Evolutionary conservation across 805 yeast species (phyloP), one percentile per base, ranked within the genome.

Genomic region (Tetrapisispora phaffii): DNA sequence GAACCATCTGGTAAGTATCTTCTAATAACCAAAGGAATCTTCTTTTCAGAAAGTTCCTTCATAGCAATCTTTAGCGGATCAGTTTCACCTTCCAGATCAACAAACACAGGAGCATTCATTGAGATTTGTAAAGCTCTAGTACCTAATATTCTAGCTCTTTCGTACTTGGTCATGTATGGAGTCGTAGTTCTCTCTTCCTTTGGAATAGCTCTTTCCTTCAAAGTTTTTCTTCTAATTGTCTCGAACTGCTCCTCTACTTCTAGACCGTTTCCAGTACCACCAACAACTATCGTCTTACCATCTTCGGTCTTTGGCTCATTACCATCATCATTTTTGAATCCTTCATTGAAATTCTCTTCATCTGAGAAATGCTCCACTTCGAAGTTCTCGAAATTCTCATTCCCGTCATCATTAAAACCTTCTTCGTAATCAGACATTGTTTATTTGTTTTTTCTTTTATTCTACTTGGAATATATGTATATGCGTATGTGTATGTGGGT

Each of bases 91-190:
- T 93, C 99, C 47, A 93, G 78, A 60, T 94, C 98, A 35, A 93
- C 98, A 61, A 93, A 76, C 2, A 93, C 97, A 2, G 98, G 98
- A 1, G 99, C 98, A 62, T 93, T 93, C 85, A 93, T 85, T 23
- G 97, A 87, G 57, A 93, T 90, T 67, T 93, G 99, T 52, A 93
- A 71, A 1, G 99, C 98, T 58, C 99, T 77, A 10, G 99, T 93
- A 23, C 99, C 99, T 58, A 93, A 75, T 49, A 93, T 87, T 70
- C 99, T 79, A 7, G 99, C 99, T 57, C 97, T 78, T 72, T 93
- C 99, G 65, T 93, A 93, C 63, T 94, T 93, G 47, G 99, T 93
- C 97, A 93, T 89, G 65, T 90, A 93, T 44, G 99, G 99, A 5
- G 99, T 93, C 13, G 99, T 93, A 23, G 88, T 76, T 66, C 99